phyloP scores from a whole-genome alignment of 768 basidiomycete species.

The Leucosporidium yakuticum region DNA sequence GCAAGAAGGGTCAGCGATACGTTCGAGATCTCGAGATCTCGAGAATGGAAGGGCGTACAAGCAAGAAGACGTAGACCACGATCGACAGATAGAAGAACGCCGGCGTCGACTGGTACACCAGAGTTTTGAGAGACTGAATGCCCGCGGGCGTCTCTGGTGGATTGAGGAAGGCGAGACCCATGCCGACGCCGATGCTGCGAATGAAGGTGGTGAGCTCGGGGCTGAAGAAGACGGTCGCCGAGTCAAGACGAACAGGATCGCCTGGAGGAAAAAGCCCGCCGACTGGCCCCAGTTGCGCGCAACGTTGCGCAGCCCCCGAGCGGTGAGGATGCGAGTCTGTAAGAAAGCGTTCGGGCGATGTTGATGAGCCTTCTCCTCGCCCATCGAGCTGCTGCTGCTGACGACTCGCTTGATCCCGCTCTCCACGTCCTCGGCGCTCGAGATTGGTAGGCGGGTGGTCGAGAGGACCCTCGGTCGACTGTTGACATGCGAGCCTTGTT shows the following conservation, averaged over 20 bases:
- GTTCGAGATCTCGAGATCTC: too few relatives aligned
- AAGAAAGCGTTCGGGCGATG: neutral
- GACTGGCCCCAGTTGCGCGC: slow-evolving; percentile 37
- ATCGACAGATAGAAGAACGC: slow-evolving; percentile 14
- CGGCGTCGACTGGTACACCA: neutral
- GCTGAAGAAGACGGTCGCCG: slow-evolving; percentile 43
- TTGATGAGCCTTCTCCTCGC: neutral
- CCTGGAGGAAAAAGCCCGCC: slow-evolving; percentile 6
- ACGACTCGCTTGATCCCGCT: neutral
- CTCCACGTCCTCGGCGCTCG: neutral
- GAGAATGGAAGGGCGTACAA: too few relatives aligned
- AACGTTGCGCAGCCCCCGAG: slow-evolving; percentile 40
- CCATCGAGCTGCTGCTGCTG: neutral
- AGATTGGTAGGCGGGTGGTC: neutral
- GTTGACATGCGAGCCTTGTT: neutral
- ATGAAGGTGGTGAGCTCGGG: neutral
- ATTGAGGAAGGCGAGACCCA: slow-evolving; percentile 47
- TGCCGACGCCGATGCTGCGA: slow-evolving; percentile 39
- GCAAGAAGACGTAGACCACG: slow-evolving; percentile 41
- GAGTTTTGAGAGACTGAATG: slow-evolving; percentile 45
- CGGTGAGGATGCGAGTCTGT: slow-evolving; percentile 40
- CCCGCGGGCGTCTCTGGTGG: slow-evolving; percentile 40
- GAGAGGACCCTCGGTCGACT: neutral
- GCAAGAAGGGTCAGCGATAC: too few relatives aligned
- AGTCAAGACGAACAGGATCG: slow-evolving; percentile 38